Percentiles rank a stretch among this genome's conserved stretches.
phyloP scores from a whole-genome alignment of 2,329 filamentous ascomycete species.

The Geosmithia morbida region DNA sequence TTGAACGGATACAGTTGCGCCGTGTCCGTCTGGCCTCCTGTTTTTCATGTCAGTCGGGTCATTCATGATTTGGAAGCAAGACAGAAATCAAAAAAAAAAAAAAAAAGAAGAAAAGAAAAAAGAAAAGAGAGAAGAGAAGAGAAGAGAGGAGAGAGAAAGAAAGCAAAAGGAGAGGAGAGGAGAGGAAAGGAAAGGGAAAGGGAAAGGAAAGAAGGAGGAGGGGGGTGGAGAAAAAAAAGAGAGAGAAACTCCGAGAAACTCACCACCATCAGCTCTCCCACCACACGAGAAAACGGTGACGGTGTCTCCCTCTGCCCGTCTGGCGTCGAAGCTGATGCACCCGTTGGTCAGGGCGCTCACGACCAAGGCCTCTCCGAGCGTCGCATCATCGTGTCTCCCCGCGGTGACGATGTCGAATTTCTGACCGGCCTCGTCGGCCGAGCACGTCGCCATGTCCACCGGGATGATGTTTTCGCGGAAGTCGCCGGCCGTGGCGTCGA shows the following conservation, averaged over 20 bases:
- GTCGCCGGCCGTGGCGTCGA: constrained; percentile 36
- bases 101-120: background rate
- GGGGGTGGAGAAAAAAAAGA: background rate
- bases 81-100: too few relatives aligned
- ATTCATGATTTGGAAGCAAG: too few relatives aligned
- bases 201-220: background rate
- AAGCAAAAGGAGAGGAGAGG: too few relatives aligned
- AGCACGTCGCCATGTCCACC: constrained; percentile 27
- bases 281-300: constrained; percentile 38
- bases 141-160: background rate
- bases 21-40: constrained; percentile 28
- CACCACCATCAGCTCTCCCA: constrained; percentile 31
- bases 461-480: constrained; percentile 40
- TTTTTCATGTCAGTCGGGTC: background rate
- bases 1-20: constrained; percentile 35
- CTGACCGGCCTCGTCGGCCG: constrained; percentile 24
- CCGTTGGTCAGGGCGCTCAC: constrained; percentile 35
- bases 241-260: constrained; percentile 6
- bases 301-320: constrained; percentile 26
- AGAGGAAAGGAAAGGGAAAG: background rate
- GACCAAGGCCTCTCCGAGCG: constrained; percentile 23
- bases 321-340: constrained; percentile 34
- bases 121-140: background rate
- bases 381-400: constrained; percentile 31
- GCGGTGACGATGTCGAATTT: constrained; percentile 35